Evolutionary conservation across 129 eudicot species (phyloP).

Genomic region (Centella asiatica): DNA sequence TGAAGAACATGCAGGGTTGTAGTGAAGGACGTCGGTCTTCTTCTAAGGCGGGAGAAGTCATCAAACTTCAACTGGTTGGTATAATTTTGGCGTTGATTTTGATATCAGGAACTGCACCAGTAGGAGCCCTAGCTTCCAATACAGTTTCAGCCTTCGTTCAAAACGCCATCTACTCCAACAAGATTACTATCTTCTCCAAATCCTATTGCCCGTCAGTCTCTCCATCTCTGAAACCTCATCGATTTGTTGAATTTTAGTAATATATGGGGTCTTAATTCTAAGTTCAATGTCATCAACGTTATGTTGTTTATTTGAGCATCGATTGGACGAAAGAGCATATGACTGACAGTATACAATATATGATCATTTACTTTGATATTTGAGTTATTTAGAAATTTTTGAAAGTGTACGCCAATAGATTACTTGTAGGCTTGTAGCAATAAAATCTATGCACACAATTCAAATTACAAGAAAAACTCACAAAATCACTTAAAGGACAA

Average conservation of each 20-base stretch:
- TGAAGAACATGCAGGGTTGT: slow-evolving; percentile 8
- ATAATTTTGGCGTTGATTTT: slow-evolving; percentile 5
- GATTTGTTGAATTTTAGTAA: too few relatives aligned
- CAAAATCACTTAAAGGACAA: too few relatives aligned
- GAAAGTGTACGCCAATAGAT: too few relatives aligned
- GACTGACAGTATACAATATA: too few relatives aligned
- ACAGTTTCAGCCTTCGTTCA: slow-evolving; percentile 87
- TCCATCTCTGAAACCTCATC: background rate
- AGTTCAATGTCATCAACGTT: too few relatives aligned
- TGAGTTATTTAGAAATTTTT: too few relatives aligned
- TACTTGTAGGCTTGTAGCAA: too few relatives aligned
- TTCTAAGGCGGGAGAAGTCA: background rate
- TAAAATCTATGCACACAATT: too few relatives aligned
- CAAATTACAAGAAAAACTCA: too few relatives aligned
- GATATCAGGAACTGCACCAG: slow-evolving; percentile 28
- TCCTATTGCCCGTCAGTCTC: slow-evolving; percentile 83
- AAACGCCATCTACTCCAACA: slow-evolving; percentile 75
- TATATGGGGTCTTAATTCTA: too few relatives aligned
- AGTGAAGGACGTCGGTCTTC: slow-evolving; percentile 5
- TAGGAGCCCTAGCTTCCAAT: slow-evolving; percentile 46
- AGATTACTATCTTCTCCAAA: slow-evolving; percentile 86
- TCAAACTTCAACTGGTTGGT: background rate
- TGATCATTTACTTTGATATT: too few relatives aligned
- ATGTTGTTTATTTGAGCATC: background rate
- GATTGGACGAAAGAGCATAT: too few relatives aligned